Evolutionary conservation across 2,329 filamentous ascomycete genomes (phyloP), one percentile per base, ranked within the genome.

Genomic region (Ceratocystis eucalypticola): DNA sequence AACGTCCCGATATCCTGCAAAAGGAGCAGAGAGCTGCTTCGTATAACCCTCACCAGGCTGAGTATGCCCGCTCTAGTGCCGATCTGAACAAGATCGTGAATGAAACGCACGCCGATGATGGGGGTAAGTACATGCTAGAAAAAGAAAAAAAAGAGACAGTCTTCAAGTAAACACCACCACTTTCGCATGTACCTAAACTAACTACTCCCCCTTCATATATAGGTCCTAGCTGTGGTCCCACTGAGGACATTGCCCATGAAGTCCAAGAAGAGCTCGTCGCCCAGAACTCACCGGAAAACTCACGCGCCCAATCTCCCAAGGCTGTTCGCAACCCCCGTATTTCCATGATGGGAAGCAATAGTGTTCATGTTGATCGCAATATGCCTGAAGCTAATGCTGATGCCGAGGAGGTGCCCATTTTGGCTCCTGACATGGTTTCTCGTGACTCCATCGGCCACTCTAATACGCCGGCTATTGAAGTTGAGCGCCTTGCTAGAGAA

Each of bases 21-120:
- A 90, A 93, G 75, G 89, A 92, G 73, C 83, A 85, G 70, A 76
- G 83, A 41, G 77, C 82, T 67, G 82, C 84, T 65, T 84, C 79
- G 33, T 76, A 84, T 33, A 77, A 82, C 67, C 82, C 84, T 65
- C 62, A 66, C 66, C 78, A 80, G 69, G 79, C 79, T 69, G 88
- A 94, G 73, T 95, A 88, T 77, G 89, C 91, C 66, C 83, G 96
- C 84, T 94, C 89, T 76, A 92, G 88, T 71, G 89, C 91, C 53
- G 89, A 96, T 72, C 77, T 97, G 71, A 96, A 96, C 77, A 91
- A 88, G 77, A 87, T 97, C 70, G 91, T 97, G 67, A 84, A 86
- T 69, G 83, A 88, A 53, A 91, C 87, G 68, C 69, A 68, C 66
- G 67, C 69, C 66, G 68, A 70, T 65, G 62, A 65, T 17, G 53